These are phyloP conservation scores for Cercospora beticola DNA, from an alignment of 2,329 filamentous ascomycete species.

Conservation along the genomic window DNA sequence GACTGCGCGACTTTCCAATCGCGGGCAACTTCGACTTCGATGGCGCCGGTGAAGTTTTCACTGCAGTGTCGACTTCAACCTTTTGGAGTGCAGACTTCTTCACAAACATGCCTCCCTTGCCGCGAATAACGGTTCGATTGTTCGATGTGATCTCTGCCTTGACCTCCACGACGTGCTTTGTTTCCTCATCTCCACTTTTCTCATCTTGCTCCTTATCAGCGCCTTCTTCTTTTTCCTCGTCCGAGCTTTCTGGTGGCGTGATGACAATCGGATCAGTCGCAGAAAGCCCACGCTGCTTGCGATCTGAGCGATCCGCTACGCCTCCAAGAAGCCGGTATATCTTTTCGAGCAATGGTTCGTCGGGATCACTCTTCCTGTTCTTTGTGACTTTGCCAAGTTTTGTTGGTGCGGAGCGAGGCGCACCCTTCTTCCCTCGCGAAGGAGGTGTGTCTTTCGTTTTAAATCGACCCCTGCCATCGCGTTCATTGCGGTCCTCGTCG, in stretches of 20 bases:
- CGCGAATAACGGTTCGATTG: slow-evolving; percentile 18
- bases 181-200: neutral
- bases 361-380: slow-evolving; percentile 4
- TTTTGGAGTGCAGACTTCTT: slow-evolving; percentile 11
- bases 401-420: slow-evolving; percentile 1
- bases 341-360: slow-evolving; percentile 16
- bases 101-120: slow-evolving; percentile 20
- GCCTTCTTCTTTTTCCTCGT: neutral
- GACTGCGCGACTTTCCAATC: slow-evolving; percentile 32
- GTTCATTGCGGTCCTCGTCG: slow-evolving; percentile 1
- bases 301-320: slow-evolving; percentile 22
- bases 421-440: neutral
- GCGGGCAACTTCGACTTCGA: slow-evolving; percentile 24
- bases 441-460: neutral
- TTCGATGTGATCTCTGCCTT: slow-evolving; percentile 20
- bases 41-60: neutral
- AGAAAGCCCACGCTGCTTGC: slow-evolving; percentile 15
- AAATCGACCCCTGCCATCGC: slow-evolving; percentile 11
- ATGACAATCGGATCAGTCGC: slow-evolving; percentile 14
- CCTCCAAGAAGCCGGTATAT: slow-evolving; percentile 19
- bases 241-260: slow-evolving; percentile 15
- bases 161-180: slow-evolving; percentile 1
- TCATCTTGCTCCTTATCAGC: neutral
- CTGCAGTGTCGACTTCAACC: neutral
- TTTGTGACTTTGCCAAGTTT: neutral